Base-by-base conservation (phyloP, 345 rosid species). In the Citrus hindsii region DNA sequence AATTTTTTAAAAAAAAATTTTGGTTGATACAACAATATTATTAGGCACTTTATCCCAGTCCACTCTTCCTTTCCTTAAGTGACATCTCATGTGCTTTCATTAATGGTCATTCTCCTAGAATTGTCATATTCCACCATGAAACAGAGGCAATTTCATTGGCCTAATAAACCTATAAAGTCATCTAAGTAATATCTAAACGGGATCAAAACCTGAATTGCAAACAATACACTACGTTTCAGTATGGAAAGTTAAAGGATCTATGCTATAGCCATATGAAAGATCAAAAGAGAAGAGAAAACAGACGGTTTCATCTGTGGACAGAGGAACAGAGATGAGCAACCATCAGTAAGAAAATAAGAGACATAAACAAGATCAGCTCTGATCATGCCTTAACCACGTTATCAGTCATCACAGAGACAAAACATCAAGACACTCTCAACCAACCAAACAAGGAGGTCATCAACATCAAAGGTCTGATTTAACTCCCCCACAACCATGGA, bases 91-190 rank as follows among this genome's bases (percentile, higher is more conserved):
- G 16, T 21, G 35, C 67, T 59, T 73, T n/a, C 55, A 33, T 33
- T 37, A 35, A 40, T n/a, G 30, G 48, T 10, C 24, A 16, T 73
- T 33, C 76, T 60, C 56, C 67, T 16, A 60, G 35, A 73, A 73
- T 38, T 35, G 35, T 60, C 32, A 51, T 7, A 12, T 73, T 48
- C n/a, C 53, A n/a, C 67, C 65, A 35, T 37, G 58, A 25, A 73
- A 74, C 69, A 19, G 10, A 40, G 27, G 37, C 69, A 74, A 62
- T 74, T 61, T 38, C 56, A 74, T 74, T 25, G 25, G 77, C 55
- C 32, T 62, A 40, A 33, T 13, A 60, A 59, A 61, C 67, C 32
- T 61, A 27, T 16, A 7, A 40, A 27, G 30, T 74, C 30, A 37
- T 46, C 66, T 13, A 6, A 13, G 28, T 72, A 21, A 9, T 46